Evolutionary conservation across 352 stramenopile species (phyloP).

Genomic region (Phytophthora ohioensis): DNA sequence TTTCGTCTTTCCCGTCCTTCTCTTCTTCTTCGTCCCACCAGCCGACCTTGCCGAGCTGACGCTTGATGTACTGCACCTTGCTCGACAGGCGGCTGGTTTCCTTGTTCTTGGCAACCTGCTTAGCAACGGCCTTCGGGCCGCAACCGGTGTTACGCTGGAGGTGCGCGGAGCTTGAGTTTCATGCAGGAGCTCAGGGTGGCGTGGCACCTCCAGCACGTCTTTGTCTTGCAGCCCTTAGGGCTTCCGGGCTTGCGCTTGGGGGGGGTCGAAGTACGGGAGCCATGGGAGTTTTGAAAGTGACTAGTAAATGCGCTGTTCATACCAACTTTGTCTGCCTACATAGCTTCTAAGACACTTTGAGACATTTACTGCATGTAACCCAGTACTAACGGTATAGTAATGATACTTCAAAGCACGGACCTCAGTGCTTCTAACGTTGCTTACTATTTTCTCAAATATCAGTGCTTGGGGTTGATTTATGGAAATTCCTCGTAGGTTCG

Average conservation of each 20-base stretch:
- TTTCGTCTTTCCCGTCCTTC: not conserved
- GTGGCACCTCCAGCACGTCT: slow-evolving; percentile 7
- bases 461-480: slow-evolving; percentile 8
- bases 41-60: slow-evolving; percentile 12
- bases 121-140: not conserved
- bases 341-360: not conserved
- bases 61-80: slow-evolving; percentile 9
- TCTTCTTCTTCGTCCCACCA: slow-evolving; percentile 2
- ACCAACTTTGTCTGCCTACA: not conserved
- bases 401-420: not conserved
- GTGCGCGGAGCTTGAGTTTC: not conserved
- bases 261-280: not conserved
- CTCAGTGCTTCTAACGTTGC: slow-evolving; percentile 7
- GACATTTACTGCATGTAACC: not conserved
- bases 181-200: not conserved
- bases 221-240: not conserved
- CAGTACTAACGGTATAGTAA: not conserved
- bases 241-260: not conserved
- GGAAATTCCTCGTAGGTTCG: slow-evolving; percentile 6
- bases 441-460: slow-evolving; percentile 12
- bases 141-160: not conserved
- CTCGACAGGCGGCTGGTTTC: slow-evolving; percentile 3
- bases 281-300: not conserved
- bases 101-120: not conserved
- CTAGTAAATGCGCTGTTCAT: not conserved